A percentile compares a stretch with the other conserved stretches of the same genome.
These are phyloP conservation scores for Quercus alba DNA, from an alignment of 306 rosid genomes.

Conservation along the genomic window DNA sequence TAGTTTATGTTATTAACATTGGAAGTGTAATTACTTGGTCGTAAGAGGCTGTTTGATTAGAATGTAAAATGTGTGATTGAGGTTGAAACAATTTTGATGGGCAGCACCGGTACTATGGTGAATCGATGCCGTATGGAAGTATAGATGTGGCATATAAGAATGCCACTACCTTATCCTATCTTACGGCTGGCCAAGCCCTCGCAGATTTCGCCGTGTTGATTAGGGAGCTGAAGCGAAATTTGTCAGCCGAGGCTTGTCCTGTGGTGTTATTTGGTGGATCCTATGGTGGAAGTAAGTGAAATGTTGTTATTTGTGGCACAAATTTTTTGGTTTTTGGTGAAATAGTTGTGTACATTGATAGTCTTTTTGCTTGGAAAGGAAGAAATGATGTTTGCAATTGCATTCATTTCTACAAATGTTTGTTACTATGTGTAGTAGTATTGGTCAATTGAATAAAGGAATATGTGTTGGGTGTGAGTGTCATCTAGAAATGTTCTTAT, in stretches of 20 bases:
- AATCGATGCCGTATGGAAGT: conserved; percentile 69
- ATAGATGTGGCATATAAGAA: conserved; percentile 65
- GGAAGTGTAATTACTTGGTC: neutral
- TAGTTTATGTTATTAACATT: neutral
- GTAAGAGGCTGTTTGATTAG: neutral
- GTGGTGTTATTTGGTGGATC: conserved; percentile 91
- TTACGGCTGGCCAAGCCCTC: conserved; percentile 74
- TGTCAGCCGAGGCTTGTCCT: conserved; percentile 56
- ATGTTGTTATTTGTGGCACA: too few relatives aligned
- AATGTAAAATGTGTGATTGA: neutral
- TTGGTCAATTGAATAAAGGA: neutral
- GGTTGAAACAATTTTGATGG: neutral
- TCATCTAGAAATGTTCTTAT: neutral
- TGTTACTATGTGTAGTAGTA: neutral
- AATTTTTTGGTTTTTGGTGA: neutral
- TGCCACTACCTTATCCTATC: conserved; percentile 55
- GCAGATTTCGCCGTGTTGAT: conserved; percentile 72
- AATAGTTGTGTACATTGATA: neutral
- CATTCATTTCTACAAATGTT: neutral
- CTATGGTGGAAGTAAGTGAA: conserved; percentile 78
- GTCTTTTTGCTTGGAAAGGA: neutral
- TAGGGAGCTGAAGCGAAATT: conserved; percentile 54
- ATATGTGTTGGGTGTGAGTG: neutral
- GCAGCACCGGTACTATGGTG: conserved; percentile 84
- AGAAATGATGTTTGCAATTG: neutral